phyloP scores from a whole-genome alignment of 176 grass and related monocot genomes.

The Aegilops sharonensis region DNA sequence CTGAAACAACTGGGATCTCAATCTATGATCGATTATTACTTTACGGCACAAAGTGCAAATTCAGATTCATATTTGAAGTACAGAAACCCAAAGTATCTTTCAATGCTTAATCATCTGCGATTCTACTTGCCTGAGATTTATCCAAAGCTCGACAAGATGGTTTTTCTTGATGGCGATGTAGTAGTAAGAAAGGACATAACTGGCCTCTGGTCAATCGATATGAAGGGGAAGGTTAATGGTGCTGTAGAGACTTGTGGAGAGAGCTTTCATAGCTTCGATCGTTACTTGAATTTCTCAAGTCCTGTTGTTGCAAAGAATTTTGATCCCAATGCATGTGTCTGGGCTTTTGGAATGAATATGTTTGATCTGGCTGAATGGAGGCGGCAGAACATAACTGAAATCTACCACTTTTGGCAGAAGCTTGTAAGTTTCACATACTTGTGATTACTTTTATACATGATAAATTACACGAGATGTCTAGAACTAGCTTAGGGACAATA shows the following conservation, averaged over 20 bases:
- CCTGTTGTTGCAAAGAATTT: constrained; percentile 79
- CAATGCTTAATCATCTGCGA: constrained; percentile 80
- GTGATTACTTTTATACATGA: constrained; percentile 11
- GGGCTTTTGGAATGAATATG: constrained; percentile 97
- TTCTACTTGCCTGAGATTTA: constrained; percentile 89
- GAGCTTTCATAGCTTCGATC: constrained; percentile 73
- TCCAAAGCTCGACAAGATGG: constrained; percentile 76
- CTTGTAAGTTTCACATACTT: constrained; percentile 47
- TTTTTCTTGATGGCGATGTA: constrained; percentile 89
- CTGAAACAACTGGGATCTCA: constrained; percentile 72
- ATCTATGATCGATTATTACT: constrained; percentile 91
- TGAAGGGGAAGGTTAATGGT: constrained; percentile 81
- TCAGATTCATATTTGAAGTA: constrained; percentile 77
- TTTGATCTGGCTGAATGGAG: constrained; percentile 93
- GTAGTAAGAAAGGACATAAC: constrained; percentile 82
- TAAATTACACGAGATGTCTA: not conserved
- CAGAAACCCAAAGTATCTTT: constrained; percentile 89
- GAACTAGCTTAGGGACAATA: not conserved
- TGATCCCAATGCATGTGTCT: constrained; percentile 64
- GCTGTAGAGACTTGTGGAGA: constrained; percentile 85
- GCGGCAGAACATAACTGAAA: constrained; percentile 67
- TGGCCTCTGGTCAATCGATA: constrained; percentile 78
- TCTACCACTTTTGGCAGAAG: constrained; percentile 78
- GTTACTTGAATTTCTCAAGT: constrained; percentile 93
- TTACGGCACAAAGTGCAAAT: constrained; percentile 51